Evolutionary conservation across 108 stramenopile genomes (phyloP).

Genomic region (Cylindrotheca closterium): DNA sequence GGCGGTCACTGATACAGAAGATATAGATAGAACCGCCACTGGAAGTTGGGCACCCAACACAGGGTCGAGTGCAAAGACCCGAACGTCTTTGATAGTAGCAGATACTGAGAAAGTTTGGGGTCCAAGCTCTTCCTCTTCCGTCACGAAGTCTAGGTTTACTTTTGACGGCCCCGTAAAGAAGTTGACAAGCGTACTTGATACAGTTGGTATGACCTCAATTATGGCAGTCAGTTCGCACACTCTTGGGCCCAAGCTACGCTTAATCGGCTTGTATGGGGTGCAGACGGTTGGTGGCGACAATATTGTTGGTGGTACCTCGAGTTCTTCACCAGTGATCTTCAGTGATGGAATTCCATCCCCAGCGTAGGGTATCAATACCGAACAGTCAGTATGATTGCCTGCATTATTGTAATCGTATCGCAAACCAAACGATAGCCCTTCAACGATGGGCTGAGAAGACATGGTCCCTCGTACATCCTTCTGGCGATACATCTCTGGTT

Average conservation of each 20-base stretch:
- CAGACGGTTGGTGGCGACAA: slow-evolving; percentile 57
- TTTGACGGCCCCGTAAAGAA: slow-evolving; percentile 26
- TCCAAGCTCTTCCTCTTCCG: slow-evolving; percentile 21
- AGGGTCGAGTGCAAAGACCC: slow-evolving; percentile 73
- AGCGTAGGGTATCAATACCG: slow-evolving; percentile 49
- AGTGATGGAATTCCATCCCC: slow-evolving; percentile 28
- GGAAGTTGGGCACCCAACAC: slow-evolving; percentile 68
- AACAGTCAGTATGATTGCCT: slow-evolving; percentile 56
- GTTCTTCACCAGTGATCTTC: slow-evolving; percentile 39
- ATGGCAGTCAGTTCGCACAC: slow-evolving; percentile 62
- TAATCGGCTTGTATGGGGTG: slow-evolving; percentile 42
- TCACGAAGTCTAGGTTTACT: slow-evolving; percentile 17
- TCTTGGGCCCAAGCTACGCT: slow-evolving; percentile 40
- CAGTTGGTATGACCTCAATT: slow-evolving; percentile 58
- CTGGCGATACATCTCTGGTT: slow-evolving; percentile 11
- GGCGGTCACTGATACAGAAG: slow-evolving; percentile 41
- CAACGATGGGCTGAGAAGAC: slow-evolving; percentile 38
- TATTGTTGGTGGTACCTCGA: slow-evolving; percentile 49
- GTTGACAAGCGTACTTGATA: slow-evolving; percentile 24
- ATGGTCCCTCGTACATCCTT: slow-evolving; percentile 1
- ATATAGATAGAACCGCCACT: slow-evolving; percentile 50
- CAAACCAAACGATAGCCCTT: slow-evolving; percentile 73
- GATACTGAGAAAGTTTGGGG: slow-evolving; percentile 45
- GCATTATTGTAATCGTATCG: slow-evolving; percentile 55
- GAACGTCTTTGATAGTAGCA: slow-evolving; percentile 45